Base-by-base conservation (phyloP, 331 rosid species). In the Cucumis variabilis region DNA sequence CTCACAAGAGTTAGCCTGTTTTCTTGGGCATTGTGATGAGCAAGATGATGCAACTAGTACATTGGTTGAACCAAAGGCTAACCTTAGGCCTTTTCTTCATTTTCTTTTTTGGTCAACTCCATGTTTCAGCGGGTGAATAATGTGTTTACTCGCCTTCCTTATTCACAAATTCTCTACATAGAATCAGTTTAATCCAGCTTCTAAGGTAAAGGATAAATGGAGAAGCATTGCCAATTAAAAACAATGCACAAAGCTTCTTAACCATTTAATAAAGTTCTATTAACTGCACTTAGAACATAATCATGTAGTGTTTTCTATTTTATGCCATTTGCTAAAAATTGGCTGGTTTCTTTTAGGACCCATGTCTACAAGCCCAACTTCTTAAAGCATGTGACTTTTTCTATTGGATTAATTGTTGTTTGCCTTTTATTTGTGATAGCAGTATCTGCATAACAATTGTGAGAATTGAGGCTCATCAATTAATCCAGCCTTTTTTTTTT, bases 41-140 rank as follows among this genome's bases (percentile, higher is more conserved):
- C 97, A 95, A 92, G 99, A 95, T 88, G 99, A 97, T 88, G 99
- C 99, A 90, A 93, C 92, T 81, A 97, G 99, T 91, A 96, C 95
- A 23, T 93, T 97, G 88, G 94, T 96, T 81, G 98, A 96, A 17
- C 97, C 98, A 6, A 97, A 95, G 88, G 88, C 95, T 23, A 95
- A 92, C 97, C 99, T 71, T 97, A 79, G 86, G 90, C 48, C 83
- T 73, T 27, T 74, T 33, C 12, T 37, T 74, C 19, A 20, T 37
- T 3, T 33, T 73, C 9, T 27, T 20, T 86, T 60, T 76, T 82
- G 82, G 12, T 24, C 24, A 53, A 53, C 11, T 51, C 23, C 67
- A 53, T 53, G 25, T 79, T 79, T 50, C 84, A 79, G 24, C 27
- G 84, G 46, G 46, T 17, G 19, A 51, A 24, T 78, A 5, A 41